Evolutionary conservation across 805 yeast genomes (phyloP), one percentile per base, ranked within the genome.

Genomic region (Helenozyma rhizophorensis): DNA sequence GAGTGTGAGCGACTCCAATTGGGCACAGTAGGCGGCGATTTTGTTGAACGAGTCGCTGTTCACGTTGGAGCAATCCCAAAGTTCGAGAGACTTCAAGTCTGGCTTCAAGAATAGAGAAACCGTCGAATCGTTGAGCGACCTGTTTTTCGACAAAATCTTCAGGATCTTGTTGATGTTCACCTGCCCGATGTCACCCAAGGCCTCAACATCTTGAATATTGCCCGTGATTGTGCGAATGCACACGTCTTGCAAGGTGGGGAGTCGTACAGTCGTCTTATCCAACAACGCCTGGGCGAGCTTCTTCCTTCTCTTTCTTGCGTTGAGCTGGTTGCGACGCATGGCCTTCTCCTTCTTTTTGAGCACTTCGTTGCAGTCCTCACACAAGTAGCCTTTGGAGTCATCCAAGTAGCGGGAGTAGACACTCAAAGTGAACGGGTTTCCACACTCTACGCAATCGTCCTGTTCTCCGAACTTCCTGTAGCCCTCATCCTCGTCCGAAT

Each of bases 1-100:
- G 27, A 93, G 62, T 0, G 80, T 80, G 27, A 93, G 54, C 1
- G 67, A 56, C 43, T 74, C 78, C 3, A 93, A 40, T 17, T 80
- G 68, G 0, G 96, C 96, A 45, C 96, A 85, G 53, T 63, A 82
- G 0, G 94, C 68, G 0, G 89, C 88, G 23, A 93, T 76, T 42
- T 77, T 69, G 46, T 74, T 72, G 40, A 80, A 70, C 0, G 93
- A 74, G 39, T 74, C 81, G 25, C 72, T 69, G 15, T 77, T 74
- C 12, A 93, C 68, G 30, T 77, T 78, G 0, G 96, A 87, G 55
- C 99, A 93, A 59, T 93, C 99, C 88, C 95, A 86, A 42, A 93
- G 78, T 41, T 83, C 83, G 18, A 93, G 59, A 3, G 60, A 54
- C 34, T 59, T 72, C 30, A 78, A 53, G 11, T 71, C 67, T 0